Evolutionary conservation across 495 filamentous ascomycete genomes (phyloP).

Genomic region (Neurospora sp.): DNA sequence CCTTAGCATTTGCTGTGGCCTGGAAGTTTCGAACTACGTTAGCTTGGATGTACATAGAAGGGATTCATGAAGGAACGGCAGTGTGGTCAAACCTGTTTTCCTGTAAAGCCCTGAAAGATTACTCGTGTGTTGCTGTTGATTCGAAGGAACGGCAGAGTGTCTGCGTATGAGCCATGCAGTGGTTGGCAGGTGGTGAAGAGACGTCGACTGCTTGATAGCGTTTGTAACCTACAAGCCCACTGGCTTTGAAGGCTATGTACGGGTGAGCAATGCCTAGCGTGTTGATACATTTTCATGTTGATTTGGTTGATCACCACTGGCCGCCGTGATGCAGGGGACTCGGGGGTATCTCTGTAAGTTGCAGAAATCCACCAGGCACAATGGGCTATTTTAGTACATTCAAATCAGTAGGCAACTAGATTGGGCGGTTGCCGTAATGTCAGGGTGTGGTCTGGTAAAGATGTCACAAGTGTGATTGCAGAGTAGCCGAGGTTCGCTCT

Average conservation of each 20-base stretch:
- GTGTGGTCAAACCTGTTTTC: conserved; percentile 30
- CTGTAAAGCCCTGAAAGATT: conserved; percentile 86
- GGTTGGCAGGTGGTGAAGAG: conserved; percentile 5
- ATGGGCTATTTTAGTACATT: not conserved
- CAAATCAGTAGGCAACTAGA: not conserved
- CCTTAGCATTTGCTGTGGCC: conserved; percentile 74
- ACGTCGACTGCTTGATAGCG: not conserved
- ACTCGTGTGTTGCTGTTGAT: conserved; percentile 72
- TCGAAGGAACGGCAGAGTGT: conserved; percentile 66
- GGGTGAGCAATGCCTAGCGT: not conserved
- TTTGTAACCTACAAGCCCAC: not conserved
- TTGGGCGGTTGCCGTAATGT: not conserved
- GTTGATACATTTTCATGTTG: not conserved
- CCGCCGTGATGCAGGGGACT: not conserved
- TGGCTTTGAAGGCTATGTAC: not conserved
- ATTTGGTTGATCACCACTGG: not conserved
- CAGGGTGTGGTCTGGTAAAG: not conserved
- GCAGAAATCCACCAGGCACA: not conserved
- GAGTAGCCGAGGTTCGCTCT: not conserved
- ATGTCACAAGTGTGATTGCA: not conserved
- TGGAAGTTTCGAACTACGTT: not conserved
- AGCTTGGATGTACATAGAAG: conserved; percentile 16
- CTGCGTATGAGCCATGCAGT: conserved; percentile 28
- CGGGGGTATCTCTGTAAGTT: not conserved
- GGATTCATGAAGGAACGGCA: conserved; percentile 15